phyloP scores from a whole-genome alignment of 345 rosid species.

The Cardamine resedifolia region DNA sequence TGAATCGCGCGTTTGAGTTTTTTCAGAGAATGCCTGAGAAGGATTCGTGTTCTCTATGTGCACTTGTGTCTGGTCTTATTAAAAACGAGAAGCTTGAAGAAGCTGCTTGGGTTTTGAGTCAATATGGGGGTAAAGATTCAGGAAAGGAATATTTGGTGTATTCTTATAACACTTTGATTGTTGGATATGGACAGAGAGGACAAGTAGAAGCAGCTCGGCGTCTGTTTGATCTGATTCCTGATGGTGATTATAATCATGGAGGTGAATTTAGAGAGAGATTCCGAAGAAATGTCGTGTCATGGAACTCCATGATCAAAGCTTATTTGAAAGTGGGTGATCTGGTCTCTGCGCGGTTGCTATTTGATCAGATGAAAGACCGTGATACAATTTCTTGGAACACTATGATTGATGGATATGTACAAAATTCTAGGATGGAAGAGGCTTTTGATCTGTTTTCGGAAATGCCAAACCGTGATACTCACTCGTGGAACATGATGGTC shows the following conservation, averaged over 20 bases:
- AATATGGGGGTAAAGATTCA: conserved; percentile 29
- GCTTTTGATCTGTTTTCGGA: conserved; percentile 50
- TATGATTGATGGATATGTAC: conserved; percentile 67
- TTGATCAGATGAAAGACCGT: conserved; percentile 55
- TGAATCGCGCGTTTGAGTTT: conserved; percentile 43
- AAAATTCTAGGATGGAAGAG: conserved; percentile 48
- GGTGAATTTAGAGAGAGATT: conserved; percentile 29
- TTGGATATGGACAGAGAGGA: conserved; percentile 68
- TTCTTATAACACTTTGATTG: conserved; percentile 77
- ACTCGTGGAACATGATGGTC: conserved; percentile 66
- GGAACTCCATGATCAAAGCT: conserved; percentile 82
- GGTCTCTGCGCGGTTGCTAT: conserved; percentile 56
- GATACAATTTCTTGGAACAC: conserved; percentile 80
- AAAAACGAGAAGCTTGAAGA: conserved; percentile 55
- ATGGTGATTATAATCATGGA: conserved; percentile 20
- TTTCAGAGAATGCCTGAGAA: conserved; percentile 56
- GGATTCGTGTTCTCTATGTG: conserved; percentile 53
- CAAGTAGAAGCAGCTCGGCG: conserved; percentile 55
- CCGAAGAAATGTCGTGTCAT: conserved; percentile 58
- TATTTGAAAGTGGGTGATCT: conserved; percentile 61
- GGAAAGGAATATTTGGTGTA: conserved; percentile 44
- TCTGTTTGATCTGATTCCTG: conserved; percentile 57
- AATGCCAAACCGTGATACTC: conserved; percentile 58
- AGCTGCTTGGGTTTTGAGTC: conserved; percentile 49
- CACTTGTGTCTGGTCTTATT: conserved; percentile 64